Evolutionary conservation across 768 basidiomycete genomes (phyloP).

Genomic region (Calvatia gigantea): DNA sequence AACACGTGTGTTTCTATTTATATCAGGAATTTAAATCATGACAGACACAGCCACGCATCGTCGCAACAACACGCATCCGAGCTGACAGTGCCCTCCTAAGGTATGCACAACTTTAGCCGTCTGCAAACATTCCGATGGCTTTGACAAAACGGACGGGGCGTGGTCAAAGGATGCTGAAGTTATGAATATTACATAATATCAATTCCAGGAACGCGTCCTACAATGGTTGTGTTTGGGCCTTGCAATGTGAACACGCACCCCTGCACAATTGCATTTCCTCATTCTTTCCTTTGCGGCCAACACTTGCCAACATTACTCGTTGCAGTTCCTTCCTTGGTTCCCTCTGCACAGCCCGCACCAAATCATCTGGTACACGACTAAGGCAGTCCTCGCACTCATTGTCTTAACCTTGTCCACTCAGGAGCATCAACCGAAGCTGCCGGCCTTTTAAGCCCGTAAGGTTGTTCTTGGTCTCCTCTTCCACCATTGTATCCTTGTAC

Average conservation of each 20-base stretch:
- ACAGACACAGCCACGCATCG: too few species aligned
- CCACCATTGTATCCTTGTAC: not conserved
- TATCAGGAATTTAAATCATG: too few species aligned
- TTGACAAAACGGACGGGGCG: not conserved
- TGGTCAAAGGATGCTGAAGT: not conserved
- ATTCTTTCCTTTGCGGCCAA: constrained; percentile 4
- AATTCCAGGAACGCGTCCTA: not conserved
- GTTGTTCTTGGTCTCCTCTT: not conserved
- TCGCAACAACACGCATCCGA: too few species aligned
- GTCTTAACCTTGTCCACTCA: not conserved
- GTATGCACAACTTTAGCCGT: not conserved
- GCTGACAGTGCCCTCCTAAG: too few species aligned
- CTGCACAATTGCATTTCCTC: constrained; percentile 2
- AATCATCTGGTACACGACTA: not conserved
- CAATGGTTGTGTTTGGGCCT: constrained; percentile 2
- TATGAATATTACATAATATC: not conserved
- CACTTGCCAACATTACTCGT: too few species aligned
- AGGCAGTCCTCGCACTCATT: not conserved
- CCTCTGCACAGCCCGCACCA: not conserved
- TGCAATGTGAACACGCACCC: not conserved
- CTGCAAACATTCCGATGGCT: not conserved
- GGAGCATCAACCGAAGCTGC: not conserved
- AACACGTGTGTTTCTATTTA: too few species aligned
- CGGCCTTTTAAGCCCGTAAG: constrained; percentile 7
- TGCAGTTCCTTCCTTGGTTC: too few species aligned